These are phyloP conservation scores for Penicillium griseofulvum DNA, from an alignment of 2,329 filamentous ascomycete genomes.

Conservation along the genomic window DNA sequence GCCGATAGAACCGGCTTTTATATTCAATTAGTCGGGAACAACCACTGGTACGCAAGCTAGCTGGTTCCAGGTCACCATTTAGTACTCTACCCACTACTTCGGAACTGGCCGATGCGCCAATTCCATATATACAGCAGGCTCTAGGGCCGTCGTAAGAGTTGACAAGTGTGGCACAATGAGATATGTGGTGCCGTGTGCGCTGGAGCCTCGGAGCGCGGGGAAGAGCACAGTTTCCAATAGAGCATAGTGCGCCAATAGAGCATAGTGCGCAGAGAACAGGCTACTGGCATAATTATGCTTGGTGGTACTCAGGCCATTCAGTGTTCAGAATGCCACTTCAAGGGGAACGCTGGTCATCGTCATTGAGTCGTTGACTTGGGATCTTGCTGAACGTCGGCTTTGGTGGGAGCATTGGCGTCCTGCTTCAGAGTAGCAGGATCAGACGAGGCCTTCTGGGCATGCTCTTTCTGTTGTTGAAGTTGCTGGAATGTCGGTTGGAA, in stretches of 20 bases:
- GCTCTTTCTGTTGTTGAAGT: constrained; percentile 32
- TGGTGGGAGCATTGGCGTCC: neutral
- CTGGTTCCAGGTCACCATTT: neutral
- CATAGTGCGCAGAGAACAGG: neutral
- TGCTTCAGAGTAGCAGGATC: neutral
- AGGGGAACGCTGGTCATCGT: neutral
- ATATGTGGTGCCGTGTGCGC: neutral
- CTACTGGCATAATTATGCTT: neutral
- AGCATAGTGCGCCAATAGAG: neutral
- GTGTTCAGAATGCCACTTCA: neutral
- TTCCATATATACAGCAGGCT: neutral
- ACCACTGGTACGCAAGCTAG: neutral
- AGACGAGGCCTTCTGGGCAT: constrained; percentile 11
- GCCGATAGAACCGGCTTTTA: neutral
- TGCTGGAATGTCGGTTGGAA: constrained; percentile 44
- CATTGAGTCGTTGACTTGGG: constrained; percentile 1
- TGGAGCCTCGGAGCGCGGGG: neutral
- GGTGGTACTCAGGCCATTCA: neutral
- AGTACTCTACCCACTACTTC: neutral
- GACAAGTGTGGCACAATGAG: neutral
- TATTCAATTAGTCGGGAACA: neutral
- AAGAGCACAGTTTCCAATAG: neutral
- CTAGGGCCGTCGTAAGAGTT: neutral
- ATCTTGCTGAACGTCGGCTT: neutral
- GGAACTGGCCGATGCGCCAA: neutral